A percentile compares a stretch with the other conserved stretches of the same genome.
Conservation (phyloP, 169 alveolate genomes). For the Plasmodium coatneyi region DNA sequence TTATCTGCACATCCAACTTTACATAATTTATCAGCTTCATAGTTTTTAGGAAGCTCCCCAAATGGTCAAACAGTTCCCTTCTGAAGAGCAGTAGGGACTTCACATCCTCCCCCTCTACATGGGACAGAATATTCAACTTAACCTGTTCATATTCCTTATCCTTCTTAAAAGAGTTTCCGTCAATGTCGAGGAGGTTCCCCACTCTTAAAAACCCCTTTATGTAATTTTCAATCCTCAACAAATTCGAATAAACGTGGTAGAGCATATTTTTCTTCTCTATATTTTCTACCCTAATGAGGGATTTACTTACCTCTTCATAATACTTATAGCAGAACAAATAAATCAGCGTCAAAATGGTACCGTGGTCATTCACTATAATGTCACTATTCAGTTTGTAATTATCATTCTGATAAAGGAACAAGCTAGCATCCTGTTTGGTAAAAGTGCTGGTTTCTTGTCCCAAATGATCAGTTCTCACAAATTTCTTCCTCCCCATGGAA, state of each 20-base stretch:
- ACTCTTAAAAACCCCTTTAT: conserved; percentile 31
- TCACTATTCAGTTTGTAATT: conserved; percentile 67
- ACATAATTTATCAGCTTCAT: conserved; percentile 70
- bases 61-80: conserved; percentile 18
- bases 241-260: conserved; percentile 10
- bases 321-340: conserved; percentile 64
- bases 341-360: conserved; percentile 28
- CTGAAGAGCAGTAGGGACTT: conserved; percentile 13
- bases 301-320: conserved; percentile 28
- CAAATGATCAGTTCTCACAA: neutral
- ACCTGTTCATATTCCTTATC: conserved; percentile 30
- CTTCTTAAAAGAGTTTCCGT: neutral
- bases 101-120: conserved; percentile 3
- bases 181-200: conserved; percentile 30
- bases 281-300: conserved; percentile 47
- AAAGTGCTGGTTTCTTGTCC: neutral
- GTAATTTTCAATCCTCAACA: conserved; percentile 37
- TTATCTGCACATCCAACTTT: conserved; percentile 62
- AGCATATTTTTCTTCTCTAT: conserved; percentile 57
- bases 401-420: conserved; percentile 36
- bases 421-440: neutral
- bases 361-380: conserved; percentile 63
- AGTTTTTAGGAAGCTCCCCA: conserved; percentile 41
- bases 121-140: neutral
- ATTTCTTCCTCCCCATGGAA: neutral